Percentiles rank a stretch among this genome's conserved stretches.
phyloP scores from a whole-genome alignment of 441 rosid genomes.

The Bruguiera hainesii region DNA sequence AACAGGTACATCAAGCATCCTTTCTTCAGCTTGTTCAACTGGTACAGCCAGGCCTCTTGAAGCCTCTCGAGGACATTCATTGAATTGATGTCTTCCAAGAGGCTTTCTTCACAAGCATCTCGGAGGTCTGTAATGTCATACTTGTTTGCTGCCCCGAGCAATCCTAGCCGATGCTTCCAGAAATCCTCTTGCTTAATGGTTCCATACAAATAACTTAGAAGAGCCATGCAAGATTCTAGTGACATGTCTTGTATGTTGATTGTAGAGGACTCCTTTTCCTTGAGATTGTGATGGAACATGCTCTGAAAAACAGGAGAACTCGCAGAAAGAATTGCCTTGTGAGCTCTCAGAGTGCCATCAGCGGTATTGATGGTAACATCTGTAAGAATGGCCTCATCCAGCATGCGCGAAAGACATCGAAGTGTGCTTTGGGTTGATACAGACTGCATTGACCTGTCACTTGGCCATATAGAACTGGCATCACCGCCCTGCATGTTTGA shows the following conservation, averaged over 20 bases:
- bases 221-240: constrained; percentile 67
- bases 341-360: constrained; percentile 73
- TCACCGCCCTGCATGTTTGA: constrained; percentile 55
- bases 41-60: constrained; percentile 92
- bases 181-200: constrained; percentile 69
- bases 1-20: constrained; percentile 82
- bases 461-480: constrained; percentile 65
- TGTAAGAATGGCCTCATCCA: constrained; percentile 64
- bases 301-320: constrained; percentile 86
- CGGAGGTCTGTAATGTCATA: constrained; percentile 66
- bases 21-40: constrained; percentile 75
- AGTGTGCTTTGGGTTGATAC: constrained; percentile 57
- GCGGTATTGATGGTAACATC: constrained; percentile 75
- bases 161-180: constrained; percentile 78
- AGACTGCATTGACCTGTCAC: constrained; percentile 60
- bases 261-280: constrained; percentile 80
- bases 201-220: constrained; percentile 75
- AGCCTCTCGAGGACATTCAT: constrained; percentile 83
- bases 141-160: constrained; percentile 85
- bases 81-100: constrained; percentile 77
- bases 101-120: constrained; percentile 84
- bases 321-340: constrained; percentile 79
- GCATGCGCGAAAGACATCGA: constrained; percentile 78
- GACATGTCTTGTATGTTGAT: constrained; percentile 84
- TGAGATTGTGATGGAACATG: constrained; percentile 87